Base-by-base conservation (phyloP, 768 basidiomycete genomes). In the Porphyrellus cyaneotinctus region DNA sequence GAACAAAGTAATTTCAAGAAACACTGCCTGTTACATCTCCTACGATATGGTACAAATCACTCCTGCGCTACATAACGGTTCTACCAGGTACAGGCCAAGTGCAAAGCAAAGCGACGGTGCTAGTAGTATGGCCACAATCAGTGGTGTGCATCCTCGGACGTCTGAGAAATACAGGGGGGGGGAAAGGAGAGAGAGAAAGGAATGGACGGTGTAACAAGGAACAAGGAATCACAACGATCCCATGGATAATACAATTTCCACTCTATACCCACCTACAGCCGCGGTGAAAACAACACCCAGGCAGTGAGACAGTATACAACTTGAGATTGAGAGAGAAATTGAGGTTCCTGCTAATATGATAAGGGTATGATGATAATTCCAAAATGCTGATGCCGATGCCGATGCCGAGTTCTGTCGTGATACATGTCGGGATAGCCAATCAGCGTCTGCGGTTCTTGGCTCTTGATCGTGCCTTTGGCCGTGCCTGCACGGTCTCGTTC, bases 381-480 rank as follows among this genome's bases (percentile, higher is more conserved):
- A 53, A 28, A 28, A 28, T 28, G 26, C 26, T 28, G 26, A 59
- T 67, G 44, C 42, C 30, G 57, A 51, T 63, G 36, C 53, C 37
- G 53, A 58, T 64, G 50, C 49, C 47, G 53, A 26, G 41, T 54
- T 49, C 51, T 52, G 49, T 51, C 28, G 47, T 53, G 31, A 45
- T 53, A 50, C 51, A 44, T 53, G 43, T 49, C 32, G 36, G 32
- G 50, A 33, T 39, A 46, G 30, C 43, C 57, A 32, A 49, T 66
- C 66, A 68, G 47, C 68, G 67, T 57, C 67, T 64, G 49, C 67
- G 64, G 37, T 56, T 36, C 58, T 46, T 70, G 43, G 61, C 54
- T 43, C 66, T 59, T 28, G 67, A 64, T 45, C 67, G 64, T 48
- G 66, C 66, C 58, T 68, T 68, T 33, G 64, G 62, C 49, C 67